Base-by-base conservation (phyloP, 306 rosid genomes). In the Trifolium subterraneum region DNA sequence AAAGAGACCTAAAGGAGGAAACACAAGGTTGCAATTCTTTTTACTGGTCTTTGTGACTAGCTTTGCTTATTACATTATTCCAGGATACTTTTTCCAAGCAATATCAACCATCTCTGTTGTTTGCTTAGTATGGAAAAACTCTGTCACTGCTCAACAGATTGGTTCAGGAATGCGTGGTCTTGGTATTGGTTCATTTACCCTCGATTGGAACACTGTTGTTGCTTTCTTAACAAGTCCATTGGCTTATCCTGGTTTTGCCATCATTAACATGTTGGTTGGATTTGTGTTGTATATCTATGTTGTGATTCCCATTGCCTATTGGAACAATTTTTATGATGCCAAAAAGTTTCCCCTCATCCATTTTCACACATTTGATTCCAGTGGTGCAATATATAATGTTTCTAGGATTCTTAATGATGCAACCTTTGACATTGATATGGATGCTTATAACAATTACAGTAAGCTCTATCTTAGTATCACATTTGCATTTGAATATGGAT, bases 121-220 rank as follows among this genome's bases (percentile, higher is more conserved):
- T 35, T 94, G 98, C 64, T 83, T 79, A 67, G 81, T 94, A 27
- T 91, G 97, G 98, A 88, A 79, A 70, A 73, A 90, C 2, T 94
- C 98, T 20, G 33, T 90, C 42, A 74, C 85, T 0, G 97, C 98
- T 14, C 98, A 94, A 10, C 97, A 91, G 76, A 80, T 91, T 19
- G 97, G 98, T 56, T 90, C 96, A 0, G 98, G 98, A 13, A 18
- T 70, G 36, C 11, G 19, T 0, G 98, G 98, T 29, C 90, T 94
- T 3, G 98, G 98, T 20, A 59, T 94, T 9, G 92, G 94, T 31
- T 86, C 98, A 1, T 88, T 94, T 16, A 84, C 84, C 62, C 23
- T 94, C 0, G 98, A 94, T 27, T 94, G 98, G 98, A 85, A 89
- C 36, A 86, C 96, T 0, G 88, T 84, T 59, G 93, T 87, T 10